These are phyloP conservation scores for Calocybe gambosa DNA, from an alignment of 1,284 basidiomycete genomes.

Conservation along the genomic window DNA sequence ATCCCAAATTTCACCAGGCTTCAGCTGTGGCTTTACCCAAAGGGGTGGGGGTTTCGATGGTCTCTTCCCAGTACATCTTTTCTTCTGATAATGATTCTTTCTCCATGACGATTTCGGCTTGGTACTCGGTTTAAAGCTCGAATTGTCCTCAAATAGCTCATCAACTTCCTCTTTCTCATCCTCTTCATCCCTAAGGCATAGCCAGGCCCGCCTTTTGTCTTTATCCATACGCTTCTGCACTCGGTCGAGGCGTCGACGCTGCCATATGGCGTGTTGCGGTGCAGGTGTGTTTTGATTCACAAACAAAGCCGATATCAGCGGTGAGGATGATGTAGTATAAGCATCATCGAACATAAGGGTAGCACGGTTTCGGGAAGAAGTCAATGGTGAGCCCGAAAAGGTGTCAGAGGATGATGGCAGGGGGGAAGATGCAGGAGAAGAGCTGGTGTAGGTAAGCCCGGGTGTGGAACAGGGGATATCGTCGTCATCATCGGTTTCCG, in stretches of 20 bases:
- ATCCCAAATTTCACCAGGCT: conserved; percentile 16
- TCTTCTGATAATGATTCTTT: not conserved
- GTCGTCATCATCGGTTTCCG: conserved; percentile 17
- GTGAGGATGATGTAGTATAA: conserved; percentile 11
- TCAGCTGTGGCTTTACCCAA: conserved; percentile 9
- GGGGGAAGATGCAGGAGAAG: conserved; percentile 13
- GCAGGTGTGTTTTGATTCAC: conserved; percentile 25
- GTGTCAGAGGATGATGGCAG: conserved; percentile 8
- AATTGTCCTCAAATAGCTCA: conserved; percentile 11
- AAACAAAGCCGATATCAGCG: conserved; percentile 14
- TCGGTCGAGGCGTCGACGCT: conserved; percentile 27
- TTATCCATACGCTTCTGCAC: conserved; percentile 27
- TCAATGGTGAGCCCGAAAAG: conserved; percentile 7
- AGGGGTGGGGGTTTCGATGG: conserved; percentile 7
- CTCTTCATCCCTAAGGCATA: conserved; percentile 21
- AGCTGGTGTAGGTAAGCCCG: conserved; percentile 13
- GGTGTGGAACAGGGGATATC: conserved; percentile 14
- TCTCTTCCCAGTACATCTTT: conserved; percentile 7
- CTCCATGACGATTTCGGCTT: not conserved
- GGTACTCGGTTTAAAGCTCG: not conserved
- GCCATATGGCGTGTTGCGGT: conserved; percentile 23
- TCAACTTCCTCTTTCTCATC: conserved; percentile 21
- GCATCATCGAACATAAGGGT: conserved; percentile 1
- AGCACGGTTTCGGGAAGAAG: conserved; percentile 1
- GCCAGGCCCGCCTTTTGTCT: conserved; percentile 26